These are phyloP conservation scores for Cucurbita argyrosperma DNA, from an alignment of 306 rosid genomes.

Conservation along the genomic window DNA sequence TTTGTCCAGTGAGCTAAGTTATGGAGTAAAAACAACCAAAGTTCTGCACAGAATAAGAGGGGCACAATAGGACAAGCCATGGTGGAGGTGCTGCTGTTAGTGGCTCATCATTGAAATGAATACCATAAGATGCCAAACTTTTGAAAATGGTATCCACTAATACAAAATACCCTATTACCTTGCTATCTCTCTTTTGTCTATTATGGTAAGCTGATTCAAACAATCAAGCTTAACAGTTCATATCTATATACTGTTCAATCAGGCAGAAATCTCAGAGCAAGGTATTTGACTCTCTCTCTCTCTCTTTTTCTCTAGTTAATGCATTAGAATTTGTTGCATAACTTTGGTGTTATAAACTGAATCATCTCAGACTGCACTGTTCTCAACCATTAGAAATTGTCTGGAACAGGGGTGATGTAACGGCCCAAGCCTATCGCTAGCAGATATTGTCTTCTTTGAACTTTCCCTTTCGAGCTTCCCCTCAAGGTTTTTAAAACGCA, in stretches of 20 bases:
- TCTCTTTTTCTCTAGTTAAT: neutral
- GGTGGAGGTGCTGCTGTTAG: slow-evolving; percentile 61
- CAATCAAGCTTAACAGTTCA: slow-evolving; percentile 1
- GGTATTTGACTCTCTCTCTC: neutral
- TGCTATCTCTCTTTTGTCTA: neutral
- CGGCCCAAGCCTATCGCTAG: too few relatives aligned
- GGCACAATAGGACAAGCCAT: slow-evolving; percentile 39
- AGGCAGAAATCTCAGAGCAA: neutral
- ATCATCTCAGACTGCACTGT: neutral
- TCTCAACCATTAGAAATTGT: neutral
- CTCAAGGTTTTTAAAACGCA: too few relatives aligned
- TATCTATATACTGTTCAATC: neutral
- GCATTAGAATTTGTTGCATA: neutral
- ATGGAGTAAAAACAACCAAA: slow-evolving; percentile 10
- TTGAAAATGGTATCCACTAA: slow-evolving; percentile 20
- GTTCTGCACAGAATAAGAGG: slow-evolving; percentile 23
- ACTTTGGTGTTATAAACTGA: neutral
- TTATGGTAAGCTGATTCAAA: neutral
- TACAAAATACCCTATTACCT: slow-evolving; percentile 2
- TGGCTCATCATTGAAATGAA: slow-evolving; percentile 40
- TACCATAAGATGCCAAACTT: slow-evolving; percentile 13
- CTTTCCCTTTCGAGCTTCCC: too few relatives aligned
- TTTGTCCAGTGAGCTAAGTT: slow-evolving; percentile 15
- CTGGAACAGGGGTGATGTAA: too few relatives aligned
- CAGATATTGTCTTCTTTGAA: too few relatives aligned